These are phyloP conservation scores for Knufia petricola DNA, from an alignment of 2,329 filamentous ascomycete species.

Conservation along the genomic window DNA sequence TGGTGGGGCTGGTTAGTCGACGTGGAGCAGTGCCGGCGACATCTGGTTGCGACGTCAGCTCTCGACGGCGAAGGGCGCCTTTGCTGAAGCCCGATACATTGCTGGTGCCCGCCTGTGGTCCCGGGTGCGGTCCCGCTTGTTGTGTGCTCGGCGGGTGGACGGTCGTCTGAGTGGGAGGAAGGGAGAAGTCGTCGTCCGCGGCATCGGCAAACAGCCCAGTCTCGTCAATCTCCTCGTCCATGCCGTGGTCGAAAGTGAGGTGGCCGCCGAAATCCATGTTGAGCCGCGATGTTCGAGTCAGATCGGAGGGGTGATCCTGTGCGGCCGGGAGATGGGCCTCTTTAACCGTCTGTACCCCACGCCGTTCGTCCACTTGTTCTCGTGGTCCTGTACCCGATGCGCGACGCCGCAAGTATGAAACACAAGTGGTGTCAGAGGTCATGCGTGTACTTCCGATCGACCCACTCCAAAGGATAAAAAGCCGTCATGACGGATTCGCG, in stretches of 20 bases:
- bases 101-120: not conserved
- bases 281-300: slow-evolving; percentile 3
- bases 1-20: slow-evolving; percentile 1
- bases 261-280: slow-evolving; percentile 1
- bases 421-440: slow-evolving; percentile 2
- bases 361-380: slow-evolving; percentile 1
- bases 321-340: not conserved
- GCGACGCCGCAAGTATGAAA: slow-evolving; percentile 3
- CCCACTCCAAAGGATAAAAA: not conserved
- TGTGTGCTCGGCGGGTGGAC: not conserved
- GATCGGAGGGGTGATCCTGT: slow-evolving; percentile 3
- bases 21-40: not conserved
- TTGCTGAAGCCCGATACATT: slow-evolving; percentile 1
- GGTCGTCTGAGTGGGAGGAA: slow-evolving; percentile 1
- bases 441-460: slow-evolving; percentile 2
- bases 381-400: not conserved
- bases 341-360: slow-evolving; percentile 2
- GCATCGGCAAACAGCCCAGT: slow-evolving; percentile 1
- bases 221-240: not conserved
- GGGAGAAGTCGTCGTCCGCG: not conserved
- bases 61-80: not conserved
- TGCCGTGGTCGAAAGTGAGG: slow-evolving; percentile 1
- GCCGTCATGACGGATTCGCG: not conserved
- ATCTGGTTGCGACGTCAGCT: not conserved
- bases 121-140: not conserved